These are phyloP conservation scores for Thraustochytrium striatum DNA, from an alignment of 352 stramenopile genomes.

Conservation along the genomic window DNA sequence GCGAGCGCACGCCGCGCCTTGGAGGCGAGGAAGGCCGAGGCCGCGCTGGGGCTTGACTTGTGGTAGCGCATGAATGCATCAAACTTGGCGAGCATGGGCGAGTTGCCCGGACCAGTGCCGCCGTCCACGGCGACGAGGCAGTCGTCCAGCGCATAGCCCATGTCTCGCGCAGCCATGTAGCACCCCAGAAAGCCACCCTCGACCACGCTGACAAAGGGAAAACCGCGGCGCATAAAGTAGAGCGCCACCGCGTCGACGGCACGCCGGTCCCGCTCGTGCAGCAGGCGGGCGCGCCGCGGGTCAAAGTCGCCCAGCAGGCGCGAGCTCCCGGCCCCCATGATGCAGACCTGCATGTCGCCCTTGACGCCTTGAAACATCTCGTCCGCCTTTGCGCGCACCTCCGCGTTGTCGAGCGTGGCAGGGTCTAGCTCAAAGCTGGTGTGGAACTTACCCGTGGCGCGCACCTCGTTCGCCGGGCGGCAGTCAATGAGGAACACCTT, in stretches of 20 bases:
- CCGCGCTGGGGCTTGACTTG: background rate
- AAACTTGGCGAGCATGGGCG: conserved; percentile 8
- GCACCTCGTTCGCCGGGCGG: background rate
- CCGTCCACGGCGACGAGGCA: conserved; percentile 11
- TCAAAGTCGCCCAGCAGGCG: conserved; percentile 10
- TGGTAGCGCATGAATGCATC: conserved; percentile 28
- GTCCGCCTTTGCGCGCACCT: background rate
- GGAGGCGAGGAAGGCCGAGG: background rate
- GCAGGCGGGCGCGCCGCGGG: conserved; percentile 14
- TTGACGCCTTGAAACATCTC: conserved; percentile 22
- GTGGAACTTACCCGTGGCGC: conserved; percentile 8
- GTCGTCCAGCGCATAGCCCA: conserved; percentile 27
- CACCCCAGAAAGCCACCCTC: conserved; percentile 20
- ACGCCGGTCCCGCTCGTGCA: conserved; percentile 25
- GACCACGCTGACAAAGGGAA: conserved; percentile 20
- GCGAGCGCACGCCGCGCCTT: background rate
- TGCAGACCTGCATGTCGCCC: conserved; percentile 46
- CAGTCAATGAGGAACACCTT: conserved; percentile 40
- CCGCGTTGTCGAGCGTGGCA: background rate
- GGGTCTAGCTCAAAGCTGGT: conserved; percentile 25
- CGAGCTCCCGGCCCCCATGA: background rate
- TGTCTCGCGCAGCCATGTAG: background rate
- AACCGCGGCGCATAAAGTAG: conserved; percentile 34
- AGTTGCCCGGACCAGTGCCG: background rate
- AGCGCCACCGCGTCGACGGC: conserved; percentile 2